Percentiles rank a stretch among this genome's conserved stretches.
Conservation (phyloP, 2,329 filamentous ascomycete genomes). For the Triangularia setosa region DNA sequence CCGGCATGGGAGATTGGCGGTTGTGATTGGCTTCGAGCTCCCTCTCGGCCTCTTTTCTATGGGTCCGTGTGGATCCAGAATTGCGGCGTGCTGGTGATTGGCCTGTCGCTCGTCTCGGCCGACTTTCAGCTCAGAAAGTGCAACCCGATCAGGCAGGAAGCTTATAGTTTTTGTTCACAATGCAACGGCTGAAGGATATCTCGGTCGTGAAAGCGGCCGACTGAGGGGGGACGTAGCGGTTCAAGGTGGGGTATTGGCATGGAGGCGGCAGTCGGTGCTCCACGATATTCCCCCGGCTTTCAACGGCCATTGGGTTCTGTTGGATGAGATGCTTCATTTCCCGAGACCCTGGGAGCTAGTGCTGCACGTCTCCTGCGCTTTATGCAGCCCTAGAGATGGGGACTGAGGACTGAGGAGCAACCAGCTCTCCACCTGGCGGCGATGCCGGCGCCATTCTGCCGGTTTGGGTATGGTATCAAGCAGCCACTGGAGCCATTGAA, state of each 20-base stretch:
- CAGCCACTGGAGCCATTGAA: background rate
- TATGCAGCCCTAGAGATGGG: background rate
- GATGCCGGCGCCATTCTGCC: conserved; percentile 9
- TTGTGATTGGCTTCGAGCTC: conserved; percentile 9
- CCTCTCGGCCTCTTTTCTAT: conserved; percentile 4
- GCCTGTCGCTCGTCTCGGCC: conserved; percentile 7
- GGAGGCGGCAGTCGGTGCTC: background rate
- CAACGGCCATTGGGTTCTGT: conserved; percentile 1
- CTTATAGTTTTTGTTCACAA: conserved; percentile 8
- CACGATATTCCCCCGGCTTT: background rate
- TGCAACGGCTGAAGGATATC: conserved; percentile 4
- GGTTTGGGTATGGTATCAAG: background rate
- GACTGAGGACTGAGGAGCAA: background rate
- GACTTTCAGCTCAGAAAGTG: conserved; percentile 16
- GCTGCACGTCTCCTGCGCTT: background rate
- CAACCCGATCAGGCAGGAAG: conserved; percentile 14
- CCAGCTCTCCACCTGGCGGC: conserved; percentile 13
- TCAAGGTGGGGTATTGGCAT: background rate
- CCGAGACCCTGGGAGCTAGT: background rate
- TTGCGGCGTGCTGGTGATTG: conserved; percentile 13
- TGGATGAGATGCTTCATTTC: background rate
- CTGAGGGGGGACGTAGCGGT: background rate
- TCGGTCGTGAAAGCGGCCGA: conserved; percentile 6
- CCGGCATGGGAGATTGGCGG: conserved; percentile 1
- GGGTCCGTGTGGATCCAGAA: background rate